Evolutionary conservation across 192 early-diverging fungal species (phyloP), one percentile per base, ranked within the genome.

Genomic region (Coemansia asiatica): DNA sequence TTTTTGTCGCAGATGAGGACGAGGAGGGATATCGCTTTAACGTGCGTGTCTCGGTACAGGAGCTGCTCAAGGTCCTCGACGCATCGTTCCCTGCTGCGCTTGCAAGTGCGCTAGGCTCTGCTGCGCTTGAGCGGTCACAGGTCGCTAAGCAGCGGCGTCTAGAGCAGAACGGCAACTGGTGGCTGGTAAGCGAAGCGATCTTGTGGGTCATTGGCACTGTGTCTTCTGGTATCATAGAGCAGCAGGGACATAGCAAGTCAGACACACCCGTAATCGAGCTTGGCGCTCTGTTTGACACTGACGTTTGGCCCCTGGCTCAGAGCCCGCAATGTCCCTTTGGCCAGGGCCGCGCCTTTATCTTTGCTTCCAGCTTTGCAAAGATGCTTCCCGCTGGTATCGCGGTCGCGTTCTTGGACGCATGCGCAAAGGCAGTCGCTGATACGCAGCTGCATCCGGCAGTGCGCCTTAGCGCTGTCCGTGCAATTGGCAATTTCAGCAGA

Each of bases 1-100:
- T 94, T 69, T 95, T 88, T 68, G 88, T 97, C 29, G 91, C 91
- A 21, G 95, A 97, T 60, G 92, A 94, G 55, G 93, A 95, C 51
- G 94, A 95, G 51, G 93, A 94, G 57, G 89, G 88, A 1, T 87
- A 88, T 40, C 89, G 79, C n/a, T 95, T 90, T 69, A 97, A 89
- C 61, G 90, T 95, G 50, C 86, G 95, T 50, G 87, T 95, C 18
- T 88, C 92, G 28, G 88, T 90, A 9, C 85, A 90, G 47, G 92
- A 95, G 72, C 76, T 92, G 18, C 69, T 95, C n/a, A 57, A 85
- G 82, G 63, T 85, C 4, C 66, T 93, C 15, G 67, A 64, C 22
- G 40, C 47, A 40, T 44, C 64, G 77, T 87, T 79, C 82, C 84
- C 60, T 49, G 70, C 23, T 72, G 80, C 49, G 68, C 85, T 63